Base-by-base conservation (phyloP, 2,329 filamentous ascomycete species). In the Monosporascus sp. region DNA sequence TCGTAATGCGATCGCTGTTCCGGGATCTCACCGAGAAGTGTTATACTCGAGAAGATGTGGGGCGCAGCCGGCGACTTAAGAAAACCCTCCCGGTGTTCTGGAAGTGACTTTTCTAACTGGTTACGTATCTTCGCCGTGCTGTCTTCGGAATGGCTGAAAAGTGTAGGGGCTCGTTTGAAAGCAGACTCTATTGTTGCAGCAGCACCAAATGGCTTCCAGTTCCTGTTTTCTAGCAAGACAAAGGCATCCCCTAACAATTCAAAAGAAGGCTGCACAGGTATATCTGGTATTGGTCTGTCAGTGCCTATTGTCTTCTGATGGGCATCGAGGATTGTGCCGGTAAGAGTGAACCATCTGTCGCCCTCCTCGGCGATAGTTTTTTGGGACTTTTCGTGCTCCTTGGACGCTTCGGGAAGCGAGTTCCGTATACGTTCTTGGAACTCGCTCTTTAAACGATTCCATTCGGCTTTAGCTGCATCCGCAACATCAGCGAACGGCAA, bases 351-450 rank as follows among this genome's bases (percentile, higher is more conserved):
- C 73, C 90, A 90, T 1, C 88, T 84, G 46, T 78, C 75, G 0
- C 86, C 85, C 61, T 88, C 81, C 7, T 84, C 77, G 9, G 83
- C 81, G 26, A 96, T 78, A 41, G 76, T 75, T 49, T 83, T 78
- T 66, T 96, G 91, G 0, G 90, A 95, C 43, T 78, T 77, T 26
- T 82, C 78, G 60, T 89, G 89, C 19, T 91, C 88, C 57, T 87
- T 87, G 0, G 91, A 91, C 52, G 93, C 85, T 65, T 93, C 91
- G 1, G 92, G 91, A 5, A 90, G 79, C 0, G 91, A 95, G 6
- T 83, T 82, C 51, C 85, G 85, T 53, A 96, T 84, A 38, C 81
- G 79, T 34, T 83, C 76, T 26, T 86, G 75, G n/a, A 96, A 72
- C 0, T 77, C 68, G 1, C 81, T 73, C 0, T 83, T 81, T n/a